Evolutionary conservation across 2,329 filamentous ascomycete species (phyloP), one percentile per base, ranked within the genome.

Genomic region (Truncatella angustata): DNA sequence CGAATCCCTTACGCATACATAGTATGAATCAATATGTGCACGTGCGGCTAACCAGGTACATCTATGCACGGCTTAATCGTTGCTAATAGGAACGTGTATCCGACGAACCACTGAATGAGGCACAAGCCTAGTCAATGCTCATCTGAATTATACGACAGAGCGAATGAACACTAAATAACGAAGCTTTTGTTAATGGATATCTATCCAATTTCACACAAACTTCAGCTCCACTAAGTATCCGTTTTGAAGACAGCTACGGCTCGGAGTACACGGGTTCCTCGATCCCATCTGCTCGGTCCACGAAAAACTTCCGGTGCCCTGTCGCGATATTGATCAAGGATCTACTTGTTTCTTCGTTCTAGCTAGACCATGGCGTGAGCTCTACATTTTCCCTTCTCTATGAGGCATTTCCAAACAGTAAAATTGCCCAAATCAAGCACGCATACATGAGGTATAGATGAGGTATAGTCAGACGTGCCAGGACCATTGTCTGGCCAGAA

Each of bases 331-430:
- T n/a, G n/a, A n/a, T n/a, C n/a, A n/a, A n/a, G n/a, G n/a, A 39
- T 32, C 14, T 32, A 9, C 18, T 39, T n/a, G n/a, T 6, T 12
- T 16, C 16, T 7, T n/a, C 18, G 10, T 39, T 16, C 11, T 43
- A 10, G 16, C 9, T 20, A 9, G n/a, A 9, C 20, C n/a, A 20
- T 6, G 20, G 21, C 16, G 24, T 26, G 16, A 16, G n/a, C n/a
- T n/a, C n/a, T 20, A 23, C 40, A 24, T 24, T 24, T 14, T 16
- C 20, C 5, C 16, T 10, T 23, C 20, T 43, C 16, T 43, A 43
- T 43, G 40, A 43, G 40, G 40, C 40, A 43, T 43, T 43, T 43
- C 40, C 20, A 14, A 32, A 24, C 40, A 11, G 21, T 23, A n/a
- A 10, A 43, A 21, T 43, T 24, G 11, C 16, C n/a, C 20, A 5